These are phyloP conservation scores for Escallonia rubra DNA, from an alignment of 129 eudicot species.

Conservation along the genomic window DNA sequence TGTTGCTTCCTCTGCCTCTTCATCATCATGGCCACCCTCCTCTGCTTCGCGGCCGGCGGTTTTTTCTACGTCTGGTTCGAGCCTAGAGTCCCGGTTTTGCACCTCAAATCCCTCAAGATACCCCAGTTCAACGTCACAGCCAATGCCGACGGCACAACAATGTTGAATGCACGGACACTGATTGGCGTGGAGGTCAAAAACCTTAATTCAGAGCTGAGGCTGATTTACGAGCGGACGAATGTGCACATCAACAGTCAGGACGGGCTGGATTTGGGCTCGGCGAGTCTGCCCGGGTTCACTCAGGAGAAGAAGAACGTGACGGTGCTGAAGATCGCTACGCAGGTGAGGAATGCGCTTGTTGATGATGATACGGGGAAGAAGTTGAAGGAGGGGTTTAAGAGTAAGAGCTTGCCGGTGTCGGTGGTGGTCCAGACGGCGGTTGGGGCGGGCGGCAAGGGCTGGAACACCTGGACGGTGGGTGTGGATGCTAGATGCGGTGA, in stretches of 20 bases:
- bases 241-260: neutral
- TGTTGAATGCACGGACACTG: neutral
- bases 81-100: slow-evolving; percentile 23
- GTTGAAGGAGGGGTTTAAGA: slow-evolving; percentile 3
- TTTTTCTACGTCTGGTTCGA: slow-evolving; percentile 21
- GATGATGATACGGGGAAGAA: neutral
- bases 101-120: slow-evolving; percentile 18
- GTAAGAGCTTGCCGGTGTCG: slow-evolving; percentile 10
- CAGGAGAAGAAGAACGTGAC: slow-evolving; percentile 20
- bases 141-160: neutral
- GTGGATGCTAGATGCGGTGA: slow-evolving; percentile 16
- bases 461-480: slow-evolving; percentile 8
- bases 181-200: slow-evolving; percentile 20
- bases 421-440: slow-evolving; percentile 14
- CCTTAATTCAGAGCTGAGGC: slow-evolving; percentile 11
- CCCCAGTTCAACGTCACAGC: slow-evolving; percentile 11
- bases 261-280: slow-evolving; percentile 14
- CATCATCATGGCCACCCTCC: slow-evolving; percentile 1
- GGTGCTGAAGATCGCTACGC: slow-evolving; percentile 3
- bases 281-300: slow-evolving; percentile 13
- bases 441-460: slow-evolving; percentile 12
- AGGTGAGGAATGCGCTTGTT: neutral
- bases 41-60: slow-evolving; percentile 5
- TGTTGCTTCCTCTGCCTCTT: slow-evolving; percentile 18
- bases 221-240: slow-evolving; percentile 13